Evolutionary conservation across 306 rosid genomes (phyloP), one percentile per base, ranked within the genome.

Genomic region (Glycine tomentella): DNA sequence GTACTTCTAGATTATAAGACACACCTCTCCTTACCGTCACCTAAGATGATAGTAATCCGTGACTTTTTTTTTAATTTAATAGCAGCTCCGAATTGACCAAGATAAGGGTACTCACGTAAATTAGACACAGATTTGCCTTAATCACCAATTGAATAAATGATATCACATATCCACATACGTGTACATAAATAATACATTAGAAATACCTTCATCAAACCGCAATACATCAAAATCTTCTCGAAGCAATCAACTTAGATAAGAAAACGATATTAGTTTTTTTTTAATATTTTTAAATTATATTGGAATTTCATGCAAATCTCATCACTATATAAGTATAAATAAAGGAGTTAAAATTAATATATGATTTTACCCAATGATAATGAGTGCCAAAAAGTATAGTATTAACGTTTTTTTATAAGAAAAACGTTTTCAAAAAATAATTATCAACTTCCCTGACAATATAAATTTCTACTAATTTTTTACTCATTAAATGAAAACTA

Each of bases 1-100:
- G 49, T 13, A 38, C 78, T 83, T 86, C 87, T 83, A 87, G 87
- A 87, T 72, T 7, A 13, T 58, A 4, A 48, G 25, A 2, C 16
- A 8, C 25, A 9, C 45, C n/a, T 69, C 4, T 11, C 57, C 58
- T 48, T 59, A 64, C 64, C 55, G 20, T 61, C 52, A 59, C 13
- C 53, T 2, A 25, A 69, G 52, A 76, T 48, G 49, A 62, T 59
- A 59, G 55, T 11, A 74, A 74, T 70, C 45, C 13, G 65, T 45
- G 8, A 20, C 63, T 51, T 7, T n/a, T 13, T 11, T 51, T 7
- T n/a, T 13, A 8, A 77, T 65, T 77, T 58, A 81, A 73, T 85
- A 50, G 83, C 69, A 58, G 81, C 63, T 77, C 40, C 50, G 8
- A 56, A 38, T 85, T 77, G 88, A 77, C 83, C 73, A 2, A 40